Conservation (phyloP, 371 early-diverging fungal species). For the Lichtheimia corymbifera region DNA sequence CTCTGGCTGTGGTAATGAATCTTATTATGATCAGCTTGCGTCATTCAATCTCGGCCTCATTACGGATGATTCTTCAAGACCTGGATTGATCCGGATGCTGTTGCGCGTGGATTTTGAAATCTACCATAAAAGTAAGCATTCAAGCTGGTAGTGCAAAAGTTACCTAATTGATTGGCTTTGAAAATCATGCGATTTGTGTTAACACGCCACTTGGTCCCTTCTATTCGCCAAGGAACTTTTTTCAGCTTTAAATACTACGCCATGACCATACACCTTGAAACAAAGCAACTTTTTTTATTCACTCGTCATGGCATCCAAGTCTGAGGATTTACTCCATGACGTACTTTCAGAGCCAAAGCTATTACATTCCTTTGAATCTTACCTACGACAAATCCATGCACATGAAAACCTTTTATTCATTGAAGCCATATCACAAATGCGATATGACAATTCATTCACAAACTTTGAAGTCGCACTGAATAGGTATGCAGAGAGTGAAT, state of each 20-base stretch:
- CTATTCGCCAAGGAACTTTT: background rate
- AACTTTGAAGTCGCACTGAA: conserved; percentile 24
- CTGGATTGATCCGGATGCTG: too few species aligned
- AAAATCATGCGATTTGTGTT: conserved; percentile 4
- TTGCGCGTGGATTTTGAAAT: too few species aligned
- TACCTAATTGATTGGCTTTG: background rate
- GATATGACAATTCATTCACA: conserved; percentile 23
- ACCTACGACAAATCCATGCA: conserved; percentile 17
- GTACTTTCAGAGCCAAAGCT: conserved; percentile 31
- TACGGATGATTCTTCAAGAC: too few species aligned
- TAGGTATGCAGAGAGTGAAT: conserved; percentile 21
- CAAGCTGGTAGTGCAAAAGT: too few species aligned
- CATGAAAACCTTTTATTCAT: conserved; percentile 43
- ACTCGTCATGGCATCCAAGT: background rate
- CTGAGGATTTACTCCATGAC: conserved; percentile 8
- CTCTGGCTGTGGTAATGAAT: too few species aligned
- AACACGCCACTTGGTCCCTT: conserved; percentile 1
- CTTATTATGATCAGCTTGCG: too few species aligned
- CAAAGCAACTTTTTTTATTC: background rate
- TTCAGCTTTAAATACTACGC: conserved; percentile 1
- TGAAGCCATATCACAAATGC: conserved; percentile 40
- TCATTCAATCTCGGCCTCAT: too few species aligned
- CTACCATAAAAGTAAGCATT: too few species aligned
- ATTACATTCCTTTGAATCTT: conserved; percentile 29
- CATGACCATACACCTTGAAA: background rate